Percentiles rank a stretch among this genome's conserved stretches.
These are phyloP conservation scores for Mucor lusitanicus DNA, from an alignment of 371 early-diverging fungal species.

Conservation along the genomic window DNA sequence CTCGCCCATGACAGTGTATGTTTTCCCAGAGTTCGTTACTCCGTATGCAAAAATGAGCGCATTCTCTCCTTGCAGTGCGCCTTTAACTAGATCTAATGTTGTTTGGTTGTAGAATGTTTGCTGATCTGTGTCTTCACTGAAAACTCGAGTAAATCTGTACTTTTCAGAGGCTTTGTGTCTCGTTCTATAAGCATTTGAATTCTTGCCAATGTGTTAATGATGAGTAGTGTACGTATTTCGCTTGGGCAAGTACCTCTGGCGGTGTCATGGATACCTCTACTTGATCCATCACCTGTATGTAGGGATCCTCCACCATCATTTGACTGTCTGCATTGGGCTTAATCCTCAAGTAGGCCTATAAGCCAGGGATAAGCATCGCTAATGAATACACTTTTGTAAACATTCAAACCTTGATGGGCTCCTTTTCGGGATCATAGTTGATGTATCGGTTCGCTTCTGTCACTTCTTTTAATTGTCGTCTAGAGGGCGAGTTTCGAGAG, in stretches of 20 bases:
- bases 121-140: conserved; percentile 50
- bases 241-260: conserved; percentile 31
- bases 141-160: conserved; percentile 68
- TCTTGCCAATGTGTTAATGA: background rate
- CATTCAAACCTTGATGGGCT: background rate
- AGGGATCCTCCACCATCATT: conserved; percentile 22
- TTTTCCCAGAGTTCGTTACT: conserved; percentile 85
- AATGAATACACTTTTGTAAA: background rate
- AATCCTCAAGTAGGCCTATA: conserved; percentile 49
- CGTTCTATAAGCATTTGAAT: conserved; percentile 40
- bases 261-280: conserved; percentile 48
- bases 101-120: conserved; percentile 60
- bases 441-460: conserved; percentile 1
- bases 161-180: conserved; percentile 49
- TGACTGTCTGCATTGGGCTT: conserved; percentile 26
- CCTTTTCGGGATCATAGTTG: conserved; percentile 13
- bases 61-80: conserved; percentile 58
- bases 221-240: background rate
- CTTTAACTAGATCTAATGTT: conserved; percentile 55
- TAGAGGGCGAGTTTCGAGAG: background rate
- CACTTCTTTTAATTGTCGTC: background rate
- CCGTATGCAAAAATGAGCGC: conserved; percentile 74
- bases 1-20: conserved; percentile 66
- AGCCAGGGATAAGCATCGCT: background rate
- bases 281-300: conserved; percentile 46